Evolutionary conservation across 495 filamentous ascomycete species (phyloP), one percentile per base, ranked within the genome.

Genomic region (Neurospora sp.): DNA sequence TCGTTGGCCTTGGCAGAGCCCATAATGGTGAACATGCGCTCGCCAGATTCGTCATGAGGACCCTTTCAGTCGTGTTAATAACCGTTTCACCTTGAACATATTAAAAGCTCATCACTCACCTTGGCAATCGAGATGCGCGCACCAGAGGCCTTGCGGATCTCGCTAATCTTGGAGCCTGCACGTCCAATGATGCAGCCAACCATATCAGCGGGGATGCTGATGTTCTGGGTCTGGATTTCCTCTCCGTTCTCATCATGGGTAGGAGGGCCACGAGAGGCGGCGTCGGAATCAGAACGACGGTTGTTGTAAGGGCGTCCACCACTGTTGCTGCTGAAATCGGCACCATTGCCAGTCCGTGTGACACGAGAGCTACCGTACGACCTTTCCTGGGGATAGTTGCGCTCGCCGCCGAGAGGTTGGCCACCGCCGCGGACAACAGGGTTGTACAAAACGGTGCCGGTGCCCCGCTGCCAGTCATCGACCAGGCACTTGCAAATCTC

Each of bases 11-110:
- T 88, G 35, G 91, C 89, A 72, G 92, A 96, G 73, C 96, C 96
- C 88, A 96, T 97, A 80, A 99, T 98, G 74, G 96, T 98, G 85
- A 98, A 99, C 96, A 99, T 98, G 78, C 96, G 90, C 87, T 99
- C 96, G 70, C 96, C 96, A 68, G 93, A 94, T 71, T 98, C 96
- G 76, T 98, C 96, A 77, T 99, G 96, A 40, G 96, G 94, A 31
- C 94, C 93, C 83, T 86, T 31, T 14, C 31, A 10, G 42, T 42
- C 1, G 4, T 10, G 69, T 78, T 53, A 77, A 61, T 16, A 31
- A 39, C 9, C 31, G 3, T 61, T 39, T 7, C 12, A 12, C 8
- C 3, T 20, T 9, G 18, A 44, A 61, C 16, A 40, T 45, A 27
- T 39, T 31, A 16, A 31, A 14, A 1, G 12, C 5, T 35, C 14